Percentiles rank a stretch among this genome's conserved stretches.
phyloP scores from a whole-genome alignment of 2,329 filamentous ascomycete genomes.

The Proliferodiscus dingleyae region DNA sequence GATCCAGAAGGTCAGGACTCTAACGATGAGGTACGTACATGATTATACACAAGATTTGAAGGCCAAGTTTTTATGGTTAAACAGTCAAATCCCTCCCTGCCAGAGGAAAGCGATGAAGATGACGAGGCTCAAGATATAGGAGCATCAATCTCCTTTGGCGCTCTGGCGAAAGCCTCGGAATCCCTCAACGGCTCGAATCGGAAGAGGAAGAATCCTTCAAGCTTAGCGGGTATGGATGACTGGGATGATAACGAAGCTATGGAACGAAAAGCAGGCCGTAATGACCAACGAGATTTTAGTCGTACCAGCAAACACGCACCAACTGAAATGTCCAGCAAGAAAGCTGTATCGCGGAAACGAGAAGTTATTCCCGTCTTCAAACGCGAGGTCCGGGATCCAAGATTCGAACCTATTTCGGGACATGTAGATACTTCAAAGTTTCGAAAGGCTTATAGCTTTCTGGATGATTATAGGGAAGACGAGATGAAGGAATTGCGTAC shows the following conservation, averaged over 20 bases:
- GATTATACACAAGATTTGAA: neutral
- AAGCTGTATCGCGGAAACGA: conserved; percentile 75
- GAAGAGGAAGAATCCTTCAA: conserved; percentile 35
- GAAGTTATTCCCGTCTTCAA: conserved; percentile 63
- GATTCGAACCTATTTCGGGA: conserved; percentile 69
- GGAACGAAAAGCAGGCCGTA: conserved; percentile 37
- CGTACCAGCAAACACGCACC: conserved; percentile 85
- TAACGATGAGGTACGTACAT: conserved; percentile 11
- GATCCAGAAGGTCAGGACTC: conserved; percentile 31
- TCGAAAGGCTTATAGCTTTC: conserved; percentile 76
- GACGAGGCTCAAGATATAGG: conserved; percentile 28
- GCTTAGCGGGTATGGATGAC: no score
- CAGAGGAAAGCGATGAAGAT: conserved; percentile 17
- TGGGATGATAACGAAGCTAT: conserved; percentile 37
- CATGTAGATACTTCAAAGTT: conserved; percentile 53
- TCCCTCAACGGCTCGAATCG: conserved; percentile 44
- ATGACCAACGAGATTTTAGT: conserved; percentile 37
- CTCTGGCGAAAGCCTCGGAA: conserved; percentile 81
- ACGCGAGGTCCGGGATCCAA: conserved; percentile 67
- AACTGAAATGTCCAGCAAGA: conserved; percentile 74
- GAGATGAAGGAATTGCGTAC: conserved; percentile 73
- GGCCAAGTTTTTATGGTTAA: neutral
- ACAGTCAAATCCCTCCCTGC: conserved; percentile 3
- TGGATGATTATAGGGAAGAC: conserved; percentile 78
- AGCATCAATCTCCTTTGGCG: conserved; percentile 75